phyloP scores from a whole-genome alignment of 2,329 filamentous ascomycete species.

The Cadophora sp. region DNA sequence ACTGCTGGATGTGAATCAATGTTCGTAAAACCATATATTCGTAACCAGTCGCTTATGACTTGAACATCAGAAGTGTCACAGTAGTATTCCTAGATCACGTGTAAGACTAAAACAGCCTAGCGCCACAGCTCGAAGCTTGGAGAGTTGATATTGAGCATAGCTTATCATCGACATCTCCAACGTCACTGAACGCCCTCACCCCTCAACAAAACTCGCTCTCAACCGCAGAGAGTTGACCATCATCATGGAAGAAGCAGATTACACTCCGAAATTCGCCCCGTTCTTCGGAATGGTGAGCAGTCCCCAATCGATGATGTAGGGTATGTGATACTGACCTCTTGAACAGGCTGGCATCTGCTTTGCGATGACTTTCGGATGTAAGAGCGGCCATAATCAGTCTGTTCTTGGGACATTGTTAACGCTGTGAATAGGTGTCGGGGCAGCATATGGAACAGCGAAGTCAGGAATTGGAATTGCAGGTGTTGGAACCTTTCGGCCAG shows the following conservation, averaged over 20 bases:
- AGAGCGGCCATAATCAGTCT: conserved; percentile 43
- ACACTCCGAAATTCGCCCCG: conserved; percentile 81
- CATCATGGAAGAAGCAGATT: conserved; percentile 62
- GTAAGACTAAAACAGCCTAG: background rate
- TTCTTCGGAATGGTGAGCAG: conserved; percentile 84
- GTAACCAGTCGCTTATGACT: background rate
- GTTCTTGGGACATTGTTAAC: conserved; percentile 40
- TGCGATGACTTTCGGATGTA: conserved; percentile 87
- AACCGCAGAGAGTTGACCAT: conserved; percentile 29
- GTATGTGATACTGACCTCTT: conserved; percentile 37
- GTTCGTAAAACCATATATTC: background rate
- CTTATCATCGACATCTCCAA: conserved; percentile 29
- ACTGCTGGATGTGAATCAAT: background rate
- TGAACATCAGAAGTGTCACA: background rate
- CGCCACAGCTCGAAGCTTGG: background rate
- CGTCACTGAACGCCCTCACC: conserved; percentile 29
- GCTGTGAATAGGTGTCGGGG: conserved; percentile 57
- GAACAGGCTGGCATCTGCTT: conserved; percentile 75
- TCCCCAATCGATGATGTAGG: conserved; percentile 26
- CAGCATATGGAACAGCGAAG: conserved; percentile 87
- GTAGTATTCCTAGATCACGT: background rate
- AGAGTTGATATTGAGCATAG: conserved; percentile 19
- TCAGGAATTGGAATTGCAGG: conserved; percentile 88
- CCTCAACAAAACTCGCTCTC: conserved; percentile 23
- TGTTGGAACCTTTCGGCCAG: conserved; percentile 83